Evolutionary conservation across 495 filamentous ascomycete species (phyloP).

Genomic region (Penicillium soppii): DNA sequence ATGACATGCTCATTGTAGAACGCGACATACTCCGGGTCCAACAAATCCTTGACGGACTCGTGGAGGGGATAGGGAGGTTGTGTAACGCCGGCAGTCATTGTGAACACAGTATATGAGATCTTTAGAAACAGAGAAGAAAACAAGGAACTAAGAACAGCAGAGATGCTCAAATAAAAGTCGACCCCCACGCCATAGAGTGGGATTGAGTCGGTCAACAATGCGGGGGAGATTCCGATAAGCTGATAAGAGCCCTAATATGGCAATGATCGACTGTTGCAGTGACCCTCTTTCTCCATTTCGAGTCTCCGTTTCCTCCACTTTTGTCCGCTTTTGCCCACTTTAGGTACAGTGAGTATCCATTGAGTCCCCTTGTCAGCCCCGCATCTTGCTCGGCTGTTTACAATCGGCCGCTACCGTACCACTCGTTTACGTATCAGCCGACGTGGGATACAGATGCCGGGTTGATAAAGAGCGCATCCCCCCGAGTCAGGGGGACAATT

Average conservation of each 20-base stretch:
- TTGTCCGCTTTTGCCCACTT: too few species aligned
- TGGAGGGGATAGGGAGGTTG: constrained; percentile 58
- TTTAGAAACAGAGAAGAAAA: neutral
- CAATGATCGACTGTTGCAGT: neutral
- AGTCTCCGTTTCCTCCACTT: neutral
- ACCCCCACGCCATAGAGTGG: constrained; percentile 1
- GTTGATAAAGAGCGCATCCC: neutral
- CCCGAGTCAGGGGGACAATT: neutral
- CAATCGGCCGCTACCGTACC: neutral
- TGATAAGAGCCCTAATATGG: too few species aligned
- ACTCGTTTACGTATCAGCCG: neutral
- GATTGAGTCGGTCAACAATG: constrained; percentile 5
- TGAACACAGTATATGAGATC: constrained; percentile 7
- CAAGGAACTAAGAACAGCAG: neutral
- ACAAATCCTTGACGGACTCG: constrained; percentile 40
- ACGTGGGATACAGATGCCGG: neutral
- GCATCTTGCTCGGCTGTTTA: too few species aligned
- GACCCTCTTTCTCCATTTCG: neutral
- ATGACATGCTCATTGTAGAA: constrained; percentile 57
- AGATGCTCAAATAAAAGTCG: neutral
- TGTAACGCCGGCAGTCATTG: constrained; percentile 28
- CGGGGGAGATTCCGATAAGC: too few species aligned
- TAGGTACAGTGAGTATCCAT: neutral
- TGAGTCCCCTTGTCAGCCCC: neutral
- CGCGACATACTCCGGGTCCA: constrained; percentile 52